Evolutionary conservation across 768 basidiomycete genomes (phyloP), one percentile per base, ranked within the genome.

Genomic region (Roridomyces roridus): DNA sequence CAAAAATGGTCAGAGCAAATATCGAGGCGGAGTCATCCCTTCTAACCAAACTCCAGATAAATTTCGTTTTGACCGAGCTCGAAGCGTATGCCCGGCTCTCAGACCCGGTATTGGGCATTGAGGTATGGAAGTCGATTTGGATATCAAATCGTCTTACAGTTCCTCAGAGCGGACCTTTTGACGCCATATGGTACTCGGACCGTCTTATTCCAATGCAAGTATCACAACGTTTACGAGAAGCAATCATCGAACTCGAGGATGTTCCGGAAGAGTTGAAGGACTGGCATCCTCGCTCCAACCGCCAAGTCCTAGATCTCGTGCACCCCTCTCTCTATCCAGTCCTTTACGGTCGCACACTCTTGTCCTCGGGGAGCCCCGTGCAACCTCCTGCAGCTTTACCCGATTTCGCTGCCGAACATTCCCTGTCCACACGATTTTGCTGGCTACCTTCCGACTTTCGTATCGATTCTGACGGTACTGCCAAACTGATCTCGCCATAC

Each of bases 201-300:
- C 52, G 51, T 20, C 70, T 74, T 10, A 61, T 77, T 21, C 60
- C 74, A 1, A 18, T 24, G 3, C 51, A 67, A 9, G 41, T 74
- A 20, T 65, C 63, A 18, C 40, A 56, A 7, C 57, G 46, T 25
- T 65, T 78, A 9, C 62, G 69, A 12, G 35, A 59, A 6, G 72
- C 63, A 15, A 63, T 70, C n/a, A 50, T 39, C 6, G 23, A 49
- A 6, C 74, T 80, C 29, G 77, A 82, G 56, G 59, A 70, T 41
- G 68, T 77, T 6, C 71, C 75, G 0, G 74, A 71, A 5, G 65
- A 65, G 0, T 24, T 68, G 47, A 74, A 72, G 36, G 80, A 82
- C 61, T 82, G 80, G 80, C 80, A 81, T 58, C 80, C 80, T 6
- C 69, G 72, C 3, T 77, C 77, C 1, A 68, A 80, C 56, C 64